These are phyloP conservation scores for Malus hybrid DNA, from an alignment of 331 rosid species.

Conservation along the genomic window DNA sequence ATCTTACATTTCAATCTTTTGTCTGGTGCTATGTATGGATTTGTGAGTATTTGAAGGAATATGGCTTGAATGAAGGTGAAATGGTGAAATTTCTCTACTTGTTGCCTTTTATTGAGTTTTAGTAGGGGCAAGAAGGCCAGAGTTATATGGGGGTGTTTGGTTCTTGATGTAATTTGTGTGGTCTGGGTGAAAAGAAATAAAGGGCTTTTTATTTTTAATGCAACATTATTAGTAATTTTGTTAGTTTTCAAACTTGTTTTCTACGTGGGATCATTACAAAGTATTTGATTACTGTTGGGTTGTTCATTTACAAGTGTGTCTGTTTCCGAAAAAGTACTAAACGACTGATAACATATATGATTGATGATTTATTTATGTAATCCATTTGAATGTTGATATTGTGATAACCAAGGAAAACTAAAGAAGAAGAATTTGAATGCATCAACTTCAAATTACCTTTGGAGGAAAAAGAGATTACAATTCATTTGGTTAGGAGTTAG, in stretches of 20 bases:
- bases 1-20: not conserved
- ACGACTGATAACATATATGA: not conserved
- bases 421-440: not conserved
- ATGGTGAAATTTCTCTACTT: no score
- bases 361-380: slow-evolving; percentile 9
- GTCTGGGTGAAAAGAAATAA: no score
- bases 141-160: no score
- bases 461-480: not conserved
- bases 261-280: no score
- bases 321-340: no score
- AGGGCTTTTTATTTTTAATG: no score
- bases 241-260: no score
- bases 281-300: not conserved
- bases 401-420: not conserved
- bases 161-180: no score
- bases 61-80: no score
- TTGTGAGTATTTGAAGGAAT: not conserved
- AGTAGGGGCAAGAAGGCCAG: no score
- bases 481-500: not conserved
- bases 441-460: not conserved
- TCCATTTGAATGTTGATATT: slow-evolving; percentile 5
- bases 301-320: no score
- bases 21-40: not conserved
- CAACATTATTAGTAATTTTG: no score
- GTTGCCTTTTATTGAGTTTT: slow-evolving; percentile 6